A percentile compares a stretch with the other conserved stretches of the same genome.
These are phyloP conservation scores for Thermothelomyces thermophilus DNA, from an alignment of 2,329 filamentous ascomycete species.

Conservation along the genomic window DNA sequence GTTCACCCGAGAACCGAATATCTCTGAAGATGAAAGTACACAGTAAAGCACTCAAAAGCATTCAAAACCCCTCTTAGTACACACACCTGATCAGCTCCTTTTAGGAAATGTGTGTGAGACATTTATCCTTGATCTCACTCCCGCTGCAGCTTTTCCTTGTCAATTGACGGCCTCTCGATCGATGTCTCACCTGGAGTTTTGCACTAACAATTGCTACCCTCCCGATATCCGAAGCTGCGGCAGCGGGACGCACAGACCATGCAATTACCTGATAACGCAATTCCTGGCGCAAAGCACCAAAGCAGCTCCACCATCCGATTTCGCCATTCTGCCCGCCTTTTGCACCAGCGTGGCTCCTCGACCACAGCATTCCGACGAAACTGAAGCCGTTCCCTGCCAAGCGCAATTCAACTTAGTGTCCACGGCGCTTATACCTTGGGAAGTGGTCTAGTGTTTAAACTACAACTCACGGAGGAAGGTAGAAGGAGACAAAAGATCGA, in stretches of 20 bases:
- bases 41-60: too few relatives aligned
- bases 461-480: neutral
- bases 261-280: conserved; percentile 26
- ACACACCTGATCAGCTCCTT: too few relatives aligned
- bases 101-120: too few relatives aligned
- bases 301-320: conserved; percentile 21
- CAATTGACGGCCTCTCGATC: neutral
- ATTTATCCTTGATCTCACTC: too few relatives aligned
- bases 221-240: conserved; percentile 17
- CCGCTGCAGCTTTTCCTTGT: neutral
- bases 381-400: neutral
- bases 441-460: neutral
- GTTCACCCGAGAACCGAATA: too few relatives aligned
- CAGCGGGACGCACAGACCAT: conserved; percentile 15
- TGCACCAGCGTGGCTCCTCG: conserved; percentile 17
- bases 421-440: neutral
- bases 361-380: neutral
- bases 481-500: neutral
- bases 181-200: neutral
- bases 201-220: conserved; percentile 20
- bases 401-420: conserved; percentile 5
- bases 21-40: too few relatives aligned
- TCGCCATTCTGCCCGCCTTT: conserved; percentile 24
- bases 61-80: too few relatives aligned
- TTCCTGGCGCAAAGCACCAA: conserved; percentile 25